These are phyloP conservation scores for Saraca asoca DNA, from an alignment of 331 rosid species.

Conservation along the genomic window DNA sequence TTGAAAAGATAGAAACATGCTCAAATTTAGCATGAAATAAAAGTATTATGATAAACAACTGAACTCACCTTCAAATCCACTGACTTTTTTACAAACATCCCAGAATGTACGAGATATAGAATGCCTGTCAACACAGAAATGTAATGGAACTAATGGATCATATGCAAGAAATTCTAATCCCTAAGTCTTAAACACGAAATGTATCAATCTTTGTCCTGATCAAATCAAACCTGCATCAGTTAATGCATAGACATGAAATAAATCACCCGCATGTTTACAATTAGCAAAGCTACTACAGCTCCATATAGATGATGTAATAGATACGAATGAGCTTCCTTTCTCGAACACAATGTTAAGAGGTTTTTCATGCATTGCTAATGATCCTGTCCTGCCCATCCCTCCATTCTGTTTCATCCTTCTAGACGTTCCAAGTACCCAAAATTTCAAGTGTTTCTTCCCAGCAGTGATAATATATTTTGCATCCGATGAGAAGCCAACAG, in stretches of 20 bases:
- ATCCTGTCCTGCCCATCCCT: constrained; percentile 38
- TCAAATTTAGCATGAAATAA: constrained; percentile 18
- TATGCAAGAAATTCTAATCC: constrained; percentile 26
- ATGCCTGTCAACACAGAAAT: constrained; percentile 52
- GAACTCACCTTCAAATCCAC: constrained; percentile 57
- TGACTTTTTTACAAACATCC: constrained; percentile 50
- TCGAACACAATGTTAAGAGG: constrained; percentile 58
- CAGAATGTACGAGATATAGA: constrained; percentile 56
- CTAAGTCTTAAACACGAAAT: background rate
- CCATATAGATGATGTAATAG: constrained; percentile 47
- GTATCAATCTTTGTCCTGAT: constrained; percentile 17
- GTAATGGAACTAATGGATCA: constrained; percentile 25
- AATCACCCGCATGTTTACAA: constrained; percentile 45
- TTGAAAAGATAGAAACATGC: constrained; percentile 24
- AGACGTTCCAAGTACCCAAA: constrained; percentile 66
- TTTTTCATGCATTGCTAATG: constrained; percentile 54
- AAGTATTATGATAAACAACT: background rate
- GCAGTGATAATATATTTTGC: constrained; percentile 63
- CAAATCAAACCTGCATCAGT: constrained; percentile 66
- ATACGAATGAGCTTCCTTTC: constrained; percentile 61
- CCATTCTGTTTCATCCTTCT: constrained; percentile 49
- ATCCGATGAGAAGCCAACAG: constrained; percentile 66
- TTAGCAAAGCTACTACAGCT: constrained; percentile 21
- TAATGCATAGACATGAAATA: constrained; percentile 58
- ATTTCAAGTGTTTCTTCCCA: constrained; percentile 73